Evolutionary conservation across 805 yeast species (phyloP).

Genomic region (Wickerhamiella nectarea): DNA sequence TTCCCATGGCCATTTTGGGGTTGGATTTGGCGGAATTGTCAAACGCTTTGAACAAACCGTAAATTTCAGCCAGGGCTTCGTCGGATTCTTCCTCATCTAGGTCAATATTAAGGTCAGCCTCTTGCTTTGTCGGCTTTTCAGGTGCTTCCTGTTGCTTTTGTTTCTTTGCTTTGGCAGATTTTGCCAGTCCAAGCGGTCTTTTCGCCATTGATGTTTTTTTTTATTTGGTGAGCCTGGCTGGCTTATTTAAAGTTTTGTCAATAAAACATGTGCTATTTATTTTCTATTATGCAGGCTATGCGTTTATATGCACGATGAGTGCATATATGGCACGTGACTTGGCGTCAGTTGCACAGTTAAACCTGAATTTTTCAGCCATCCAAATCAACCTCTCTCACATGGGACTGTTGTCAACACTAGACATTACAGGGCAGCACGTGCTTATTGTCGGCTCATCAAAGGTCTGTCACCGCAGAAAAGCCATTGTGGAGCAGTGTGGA

Average conservation of each 20-base stretch:
- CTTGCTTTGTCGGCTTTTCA: slow-evolving; percentile 22
- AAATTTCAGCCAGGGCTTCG: slow-evolving; percentile 66
- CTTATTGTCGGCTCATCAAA: slow-evolving; percentile 15
- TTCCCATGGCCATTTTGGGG: slow-evolving; percentile 39
- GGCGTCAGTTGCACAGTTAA: not conserved
- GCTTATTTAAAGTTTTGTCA: not conserved
- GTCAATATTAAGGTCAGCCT: slow-evolving; percentile 42
- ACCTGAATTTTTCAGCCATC: not conserved
- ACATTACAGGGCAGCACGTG: slow-evolving; percentile 14
- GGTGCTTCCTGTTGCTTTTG: slow-evolving; percentile 5
- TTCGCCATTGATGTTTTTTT: slow-evolving; percentile 32
- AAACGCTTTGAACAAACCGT: slow-evolving; percentile 59
- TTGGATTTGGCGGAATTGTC: slow-evolving; percentile 38
- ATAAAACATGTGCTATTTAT: not conserved
- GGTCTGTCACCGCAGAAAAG: slow-evolving; percentile 11
- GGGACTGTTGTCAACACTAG: slow-evolving; percentile 17
- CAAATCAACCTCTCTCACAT: too few species aligned
- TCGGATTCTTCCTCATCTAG: slow-evolving; percentile 49
- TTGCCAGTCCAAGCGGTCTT: slow-evolving; percentile 54
- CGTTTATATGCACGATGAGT: not conserved
- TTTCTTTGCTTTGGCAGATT: slow-evolving; percentile 37
- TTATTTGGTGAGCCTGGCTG: not conserved
- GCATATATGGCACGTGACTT: not conserved
- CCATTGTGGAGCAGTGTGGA: slow-evolving; percentile 14
- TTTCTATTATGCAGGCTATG: too few species aligned